Percentiles rank a stretch among this genome's conserved stretches.
Conservation (phyloP, 1,284 basidiomycete genomes). For the Stygiomarasmius scandens region DNA sequence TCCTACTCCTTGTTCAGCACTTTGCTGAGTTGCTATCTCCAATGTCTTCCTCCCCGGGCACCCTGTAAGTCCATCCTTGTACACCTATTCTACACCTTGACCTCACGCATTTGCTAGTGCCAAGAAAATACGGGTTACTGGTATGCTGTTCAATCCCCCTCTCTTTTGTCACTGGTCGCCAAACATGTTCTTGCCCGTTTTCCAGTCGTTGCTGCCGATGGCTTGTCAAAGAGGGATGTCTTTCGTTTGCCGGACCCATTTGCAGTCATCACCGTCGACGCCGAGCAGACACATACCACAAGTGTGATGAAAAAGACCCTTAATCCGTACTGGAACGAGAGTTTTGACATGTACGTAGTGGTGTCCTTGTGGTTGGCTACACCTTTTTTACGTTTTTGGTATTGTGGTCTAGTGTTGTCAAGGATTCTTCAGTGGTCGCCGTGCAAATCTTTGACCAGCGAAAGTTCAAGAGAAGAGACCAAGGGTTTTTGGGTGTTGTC, state of each 20-base stretch:
- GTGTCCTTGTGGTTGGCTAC: not conserved
- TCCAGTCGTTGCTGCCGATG: slow-evolving; percentile 87
- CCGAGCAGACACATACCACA: slow-evolving; percentile 92
- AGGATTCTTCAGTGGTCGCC: slow-evolving; percentile 88
- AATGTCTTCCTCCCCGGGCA: slow-evolving; percentile 28
- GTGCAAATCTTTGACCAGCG: slow-evolving; percentile 97
- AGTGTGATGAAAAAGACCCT: slow-evolving; percentile 89
- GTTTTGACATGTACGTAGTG: slow-evolving; percentile 77
- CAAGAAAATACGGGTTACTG: slow-evolving; percentile 66
- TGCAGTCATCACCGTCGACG: slow-evolving; percentile 93
- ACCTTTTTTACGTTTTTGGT: slow-evolving; percentile 6
- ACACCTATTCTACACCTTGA: slow-evolving; percentile 4
- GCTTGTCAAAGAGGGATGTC: slow-evolving; percentile 87
- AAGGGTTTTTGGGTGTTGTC: slow-evolving; percentile 93
- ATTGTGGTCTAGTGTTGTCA: slow-evolving; percentile 80
- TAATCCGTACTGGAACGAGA: slow-evolving; percentile 95
- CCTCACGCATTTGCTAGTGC: slow-evolving; percentile 34
- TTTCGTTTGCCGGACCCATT: slow-evolving; percentile 93
- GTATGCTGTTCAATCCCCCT: slow-evolving; percentile 29
- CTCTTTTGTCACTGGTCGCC: not conserved
- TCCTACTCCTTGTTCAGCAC: too few relatives aligned
- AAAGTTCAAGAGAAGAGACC: slow-evolving; percentile 95
- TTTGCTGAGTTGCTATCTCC: too few relatives aligned
- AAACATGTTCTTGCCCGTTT: not conserved
- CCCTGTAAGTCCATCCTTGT: slow-evolving; percentile 31